phyloP scores from a whole-genome alignment of 768 basidiomycete species.

The Boletus pseudopeckii region DNA sequence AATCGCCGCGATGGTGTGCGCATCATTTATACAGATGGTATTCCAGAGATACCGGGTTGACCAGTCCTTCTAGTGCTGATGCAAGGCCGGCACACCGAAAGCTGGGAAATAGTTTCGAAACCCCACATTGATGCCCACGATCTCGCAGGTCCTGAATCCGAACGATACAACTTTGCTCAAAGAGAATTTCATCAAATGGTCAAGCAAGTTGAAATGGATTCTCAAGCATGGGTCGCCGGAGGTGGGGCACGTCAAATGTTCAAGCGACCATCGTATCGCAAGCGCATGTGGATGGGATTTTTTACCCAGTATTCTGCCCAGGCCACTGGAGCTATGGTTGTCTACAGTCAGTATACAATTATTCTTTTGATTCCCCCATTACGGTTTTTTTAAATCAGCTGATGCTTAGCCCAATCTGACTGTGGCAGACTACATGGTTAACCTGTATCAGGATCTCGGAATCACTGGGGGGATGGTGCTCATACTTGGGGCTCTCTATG shows the following conservation, averaged over 20 bases:
- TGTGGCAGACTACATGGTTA: neutral
- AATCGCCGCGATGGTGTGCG: neutral
- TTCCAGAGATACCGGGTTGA: neutral
- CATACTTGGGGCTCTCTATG: neutral
- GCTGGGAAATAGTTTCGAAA: neutral
- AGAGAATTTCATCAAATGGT: neutral
- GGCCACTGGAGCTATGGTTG: neutral
- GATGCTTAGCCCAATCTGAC: neutral
- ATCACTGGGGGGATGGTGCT: neutral
- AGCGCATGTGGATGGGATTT: constrained; percentile 1
- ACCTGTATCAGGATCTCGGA: neutral
- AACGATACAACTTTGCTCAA: neutral
- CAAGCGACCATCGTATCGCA: constrained; percentile 1
- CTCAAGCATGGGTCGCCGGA: neutral
- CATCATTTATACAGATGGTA: too few species aligned
- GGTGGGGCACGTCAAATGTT: neutral
- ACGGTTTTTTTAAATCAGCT: neutral
- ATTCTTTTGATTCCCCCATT: neutral
- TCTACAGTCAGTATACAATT: neutral
- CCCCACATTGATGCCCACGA: neutral
- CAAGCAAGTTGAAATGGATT: neutral
- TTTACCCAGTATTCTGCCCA: neutral
- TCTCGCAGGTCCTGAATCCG: neutral
- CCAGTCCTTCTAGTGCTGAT: neutral
- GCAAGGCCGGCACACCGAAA: neutral